Percentiles rank a stretch among this genome's conserved stretches.
phyloP scores from a whole-genome alignment of 1,139 yeast genomes.

The Debaryomyces sp. region DNA sequence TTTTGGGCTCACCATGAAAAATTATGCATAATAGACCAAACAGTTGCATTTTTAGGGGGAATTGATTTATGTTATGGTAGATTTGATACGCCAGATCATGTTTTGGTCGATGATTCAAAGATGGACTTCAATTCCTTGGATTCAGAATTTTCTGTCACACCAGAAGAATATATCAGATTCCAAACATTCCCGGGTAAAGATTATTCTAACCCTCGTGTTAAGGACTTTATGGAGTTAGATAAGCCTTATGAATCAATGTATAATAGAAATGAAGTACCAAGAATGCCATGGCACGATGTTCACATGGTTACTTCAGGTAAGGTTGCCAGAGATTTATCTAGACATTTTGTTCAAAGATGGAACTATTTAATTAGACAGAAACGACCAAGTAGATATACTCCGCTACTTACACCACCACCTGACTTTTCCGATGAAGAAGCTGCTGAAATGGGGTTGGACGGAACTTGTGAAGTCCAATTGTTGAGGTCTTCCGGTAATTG shows the following conservation, averaged over 20 bases:
- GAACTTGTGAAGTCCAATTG: conserved; percentile 91
- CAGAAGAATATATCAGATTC: conserved; percentile 45
- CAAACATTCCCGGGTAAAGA: conserved; percentile 97
- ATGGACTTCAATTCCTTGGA: conserved; percentile 41
- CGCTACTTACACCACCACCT: conserved; percentile 89
- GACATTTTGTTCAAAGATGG: conserved; percentile 98
- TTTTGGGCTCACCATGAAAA: conserved; percentile 99
- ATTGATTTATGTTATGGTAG: conserved; percentile 95
- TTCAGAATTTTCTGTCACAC: conserved; percentile 28
- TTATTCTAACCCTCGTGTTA: conserved; percentile 92
- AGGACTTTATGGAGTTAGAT: conserved; percentile 80
- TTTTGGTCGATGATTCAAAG: conserved; percentile 71
- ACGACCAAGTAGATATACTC: conserved; percentile 91
- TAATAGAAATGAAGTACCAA: conserved; percentile 75
- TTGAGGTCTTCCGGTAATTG: conserved; percentile 88
- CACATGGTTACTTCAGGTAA: conserved; percentile 98
- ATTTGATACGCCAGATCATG: conserved; percentile 96
- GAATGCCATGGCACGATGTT: conserved; percentile 99
- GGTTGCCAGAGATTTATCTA: conserved; percentile 86
- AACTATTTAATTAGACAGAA: conserved; percentile 89
- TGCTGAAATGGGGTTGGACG: conserved; percentile 61
- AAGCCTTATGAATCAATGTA: conserved; percentile 93
- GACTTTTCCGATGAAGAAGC: conserved; percentile 79
- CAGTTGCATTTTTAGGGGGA: conserved; percentile 92
- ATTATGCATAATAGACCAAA: conserved; percentile 81